phyloP scores from a whole-genome alignment of 2,329 filamentous ascomycete genomes.

The Pseudocercospora musae region DNA sequence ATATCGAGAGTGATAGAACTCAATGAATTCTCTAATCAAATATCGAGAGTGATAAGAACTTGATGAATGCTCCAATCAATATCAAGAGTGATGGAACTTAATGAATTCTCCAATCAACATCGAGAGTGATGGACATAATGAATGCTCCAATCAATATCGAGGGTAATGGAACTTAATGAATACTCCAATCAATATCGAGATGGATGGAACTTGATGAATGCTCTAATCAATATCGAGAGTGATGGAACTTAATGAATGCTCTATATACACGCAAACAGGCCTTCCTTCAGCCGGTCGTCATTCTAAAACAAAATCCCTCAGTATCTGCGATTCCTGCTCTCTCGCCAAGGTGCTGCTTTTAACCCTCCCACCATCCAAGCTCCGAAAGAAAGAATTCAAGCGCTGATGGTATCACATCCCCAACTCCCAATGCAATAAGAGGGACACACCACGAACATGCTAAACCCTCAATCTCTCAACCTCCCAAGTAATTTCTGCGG shows the following conservation, averaged over 20 bases:
- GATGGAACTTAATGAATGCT: not conserved
- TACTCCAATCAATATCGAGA: no score
- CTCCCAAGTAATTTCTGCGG: constrained; percentile 43
- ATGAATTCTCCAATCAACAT: no score
- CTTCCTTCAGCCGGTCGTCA: not conserved
- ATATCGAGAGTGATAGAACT: no score
- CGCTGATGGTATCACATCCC: not conserved
- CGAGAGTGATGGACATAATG: no score
- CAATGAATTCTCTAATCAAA: no score
- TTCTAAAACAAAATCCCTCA: not conserved
- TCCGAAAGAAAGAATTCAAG: not conserved
- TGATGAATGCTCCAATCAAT: no score
- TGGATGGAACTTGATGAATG: no score
- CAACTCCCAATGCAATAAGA: not conserved
- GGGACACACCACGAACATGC: not conserved
- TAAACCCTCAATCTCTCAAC: constrained; percentile 30
- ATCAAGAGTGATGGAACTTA: no score
- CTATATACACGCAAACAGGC: not conserved
- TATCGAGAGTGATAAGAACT: no score
- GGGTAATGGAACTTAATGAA: no score
- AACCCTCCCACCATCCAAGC: not conserved
- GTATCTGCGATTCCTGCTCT: not conserved
- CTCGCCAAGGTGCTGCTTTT: not conserved
- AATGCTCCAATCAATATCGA: no score
- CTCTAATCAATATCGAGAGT: no score